Evolutionary conservation across 2,329 filamentous ascomycete genomes (phyloP).

Genomic region (Bipolaris oryzae): DNA sequence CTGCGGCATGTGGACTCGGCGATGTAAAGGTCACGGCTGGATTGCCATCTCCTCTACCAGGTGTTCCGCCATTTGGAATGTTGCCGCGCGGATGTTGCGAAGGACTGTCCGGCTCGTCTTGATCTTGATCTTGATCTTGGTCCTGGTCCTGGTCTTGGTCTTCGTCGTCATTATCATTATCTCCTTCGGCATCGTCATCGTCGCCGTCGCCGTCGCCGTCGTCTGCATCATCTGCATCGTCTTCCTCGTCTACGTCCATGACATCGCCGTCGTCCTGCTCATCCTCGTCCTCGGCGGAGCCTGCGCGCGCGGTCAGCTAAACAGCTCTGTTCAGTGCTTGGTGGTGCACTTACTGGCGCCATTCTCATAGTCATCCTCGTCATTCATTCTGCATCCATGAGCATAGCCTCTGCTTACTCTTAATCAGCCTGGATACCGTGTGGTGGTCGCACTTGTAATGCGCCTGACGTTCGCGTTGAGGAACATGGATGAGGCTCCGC

Average conservation of each 20-base stretch:
- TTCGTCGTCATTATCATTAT: constrained; percentile 51
- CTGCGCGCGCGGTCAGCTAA: constrained; percentile 22
- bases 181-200: constrained; percentile 53
- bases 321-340: neutral
- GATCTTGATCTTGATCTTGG: constrained; percentile 50
- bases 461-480: constrained; percentile 11
- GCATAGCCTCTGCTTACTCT: neutral
- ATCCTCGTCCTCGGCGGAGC: constrained; percentile 37
- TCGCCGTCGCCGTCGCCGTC: constrained; percentile 47
- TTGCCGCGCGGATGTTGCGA: constrained; percentile 42
- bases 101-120: constrained; percentile 55
- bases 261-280: constrained; percentile 35
- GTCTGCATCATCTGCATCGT: constrained; percentile 42
- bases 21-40: constrained; percentile 57
- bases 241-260: constrained; percentile 36
- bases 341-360: constrained; percentile 39
- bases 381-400: constrained; percentile 43
- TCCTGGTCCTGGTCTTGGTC: constrained; percentile 52
- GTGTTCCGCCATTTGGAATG: constrained; percentile 37
- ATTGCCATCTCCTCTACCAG: constrained; percentile 46
- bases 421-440: neutral
- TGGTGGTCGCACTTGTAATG: neutral
- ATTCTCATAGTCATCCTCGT: constrained; percentile 56
- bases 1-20: constrained; percentile 51
- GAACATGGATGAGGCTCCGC: constrained; percentile 18